phyloP scores from a whole-genome alignment of 164 flowering plant genomes.

The Akebia trifoliata region DNA sequence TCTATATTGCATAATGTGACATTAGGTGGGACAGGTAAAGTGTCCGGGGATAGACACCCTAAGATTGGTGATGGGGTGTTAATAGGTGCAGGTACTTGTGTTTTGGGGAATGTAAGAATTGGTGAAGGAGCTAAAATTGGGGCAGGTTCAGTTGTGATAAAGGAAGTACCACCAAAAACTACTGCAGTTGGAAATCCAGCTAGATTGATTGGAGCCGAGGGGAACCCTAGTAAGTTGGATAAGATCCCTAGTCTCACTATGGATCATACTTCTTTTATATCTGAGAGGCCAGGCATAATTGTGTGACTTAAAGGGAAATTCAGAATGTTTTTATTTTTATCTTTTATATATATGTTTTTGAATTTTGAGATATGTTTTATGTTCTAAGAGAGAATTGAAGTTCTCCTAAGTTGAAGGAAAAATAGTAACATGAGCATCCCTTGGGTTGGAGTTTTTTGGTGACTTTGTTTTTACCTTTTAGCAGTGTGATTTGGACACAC shows the following conservation, averaged over 20 bases:
- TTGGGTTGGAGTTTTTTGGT: no score
- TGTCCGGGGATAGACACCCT: conserved; percentile 69
- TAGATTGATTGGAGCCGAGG: conserved; percentile 58
- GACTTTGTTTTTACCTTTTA: no score
- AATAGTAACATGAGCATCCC: no score
- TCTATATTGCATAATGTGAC: conserved; percentile 74
- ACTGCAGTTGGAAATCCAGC: conserved; percentile 89
- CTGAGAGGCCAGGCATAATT: conserved; percentile 32
- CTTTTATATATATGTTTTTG: neutral
- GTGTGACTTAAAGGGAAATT: conserved; percentile 23
- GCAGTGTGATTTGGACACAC: no score
- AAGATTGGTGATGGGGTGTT: conserved; percentile 81
- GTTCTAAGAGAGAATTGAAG: conserved; percentile 5
- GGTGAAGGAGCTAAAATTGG: conserved; percentile 84
- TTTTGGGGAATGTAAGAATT: conserved; percentile 63
- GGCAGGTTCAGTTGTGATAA: conserved; percentile 72
- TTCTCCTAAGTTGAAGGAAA: neutral
- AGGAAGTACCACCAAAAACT: conserved; percentile 58
- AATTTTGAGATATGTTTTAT: neutral
- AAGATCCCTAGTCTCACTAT: conserved; percentile 30
- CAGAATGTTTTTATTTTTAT: no score
- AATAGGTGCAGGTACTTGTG: conserved; percentile 69
- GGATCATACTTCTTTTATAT: conserved; percentile 33
- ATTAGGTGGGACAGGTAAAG: conserved; percentile 77
- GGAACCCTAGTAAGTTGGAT: conserved; percentile 23